Conservation (phyloP, 2,329 filamentous ascomycete genomes). For the Sporothrix sp. region DNA sequence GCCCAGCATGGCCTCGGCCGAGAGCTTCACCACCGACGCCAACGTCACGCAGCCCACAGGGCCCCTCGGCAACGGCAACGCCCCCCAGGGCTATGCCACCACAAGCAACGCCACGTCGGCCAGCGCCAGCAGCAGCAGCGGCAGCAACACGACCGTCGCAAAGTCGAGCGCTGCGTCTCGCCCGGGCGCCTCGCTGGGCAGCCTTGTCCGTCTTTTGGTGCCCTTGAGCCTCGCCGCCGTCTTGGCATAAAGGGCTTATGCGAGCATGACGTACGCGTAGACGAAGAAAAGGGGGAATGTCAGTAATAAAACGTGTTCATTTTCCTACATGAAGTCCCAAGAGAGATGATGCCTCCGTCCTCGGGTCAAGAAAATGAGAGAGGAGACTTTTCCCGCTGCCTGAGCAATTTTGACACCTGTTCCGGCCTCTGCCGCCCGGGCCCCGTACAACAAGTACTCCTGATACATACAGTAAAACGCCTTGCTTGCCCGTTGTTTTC, state of each 20-base stretch:
- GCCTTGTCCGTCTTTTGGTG: neutral
- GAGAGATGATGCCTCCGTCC: too few relatives aligned
- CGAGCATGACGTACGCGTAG: too few relatives aligned
- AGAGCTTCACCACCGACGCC: conserved; percentile 27
- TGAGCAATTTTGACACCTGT: too few relatives aligned
- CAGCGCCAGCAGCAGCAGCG: neutral
- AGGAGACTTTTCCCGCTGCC: neutral
- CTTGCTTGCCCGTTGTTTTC: neutral
- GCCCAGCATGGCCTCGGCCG: conserved; percentile 37
- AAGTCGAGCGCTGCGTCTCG: neutral
- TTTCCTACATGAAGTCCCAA: too few relatives aligned
- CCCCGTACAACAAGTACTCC: neutral
- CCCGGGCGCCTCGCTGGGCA: neutral
- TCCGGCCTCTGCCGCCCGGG: neutral
- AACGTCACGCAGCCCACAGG: conserved; percentile 20
- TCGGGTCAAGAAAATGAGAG: too few relatives aligned
- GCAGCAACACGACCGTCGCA: neutral
- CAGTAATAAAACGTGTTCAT: too few relatives aligned
- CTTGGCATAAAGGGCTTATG: neutral
- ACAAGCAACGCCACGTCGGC: neutral
- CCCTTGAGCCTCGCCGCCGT: neutral
- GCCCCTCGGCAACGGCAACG: conserved; percentile 23
- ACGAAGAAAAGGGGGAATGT: too few relatives aligned
- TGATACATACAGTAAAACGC: conserved; percentile 4
- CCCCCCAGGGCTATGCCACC: conserved; percentile 21